Conservation (phyloP, 2,329 filamentous ascomycete species). For the Colletotrichum ledebouriae region DNA sequence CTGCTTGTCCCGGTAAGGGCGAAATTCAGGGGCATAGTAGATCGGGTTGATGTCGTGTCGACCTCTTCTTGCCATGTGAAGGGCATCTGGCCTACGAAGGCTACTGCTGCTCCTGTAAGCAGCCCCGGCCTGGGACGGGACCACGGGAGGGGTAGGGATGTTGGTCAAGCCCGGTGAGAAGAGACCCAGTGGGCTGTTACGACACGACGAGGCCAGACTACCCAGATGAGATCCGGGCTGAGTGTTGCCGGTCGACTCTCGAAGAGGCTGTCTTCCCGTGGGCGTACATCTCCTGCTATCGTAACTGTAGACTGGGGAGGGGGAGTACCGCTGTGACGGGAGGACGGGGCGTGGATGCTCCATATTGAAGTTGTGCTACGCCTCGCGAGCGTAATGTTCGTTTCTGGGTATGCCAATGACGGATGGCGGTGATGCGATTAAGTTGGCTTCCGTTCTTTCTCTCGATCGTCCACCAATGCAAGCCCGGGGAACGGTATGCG, state of each 20-base stretch:
- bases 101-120: constrained; percentile 51
- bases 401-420: constrained; percentile 26
- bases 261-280: constrained; percentile 59
- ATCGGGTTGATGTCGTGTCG: constrained; percentile 68
- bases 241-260: constrained; percentile 66
- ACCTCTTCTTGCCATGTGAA: constrained; percentile 48
- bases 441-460: constrained; percentile 27
- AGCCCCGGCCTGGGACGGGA: constrained; percentile 62
- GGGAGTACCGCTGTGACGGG: constrained; percentile 65
- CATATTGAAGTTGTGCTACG: constrained; percentile 27
- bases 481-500: constrained; percentile 23
- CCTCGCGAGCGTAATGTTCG: constrained; percentile 18
- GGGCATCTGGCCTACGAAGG: constrained; percentile 48
- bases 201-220: constrained; percentile 56
- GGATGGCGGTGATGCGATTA: constrained; percentile 28
- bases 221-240: constrained; percentile 53
- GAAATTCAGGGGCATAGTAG: constrained; percentile 72
- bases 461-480: constrained; percentile 17
- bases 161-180: constrained; percentile 62
- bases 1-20: constrained; percentile 75
- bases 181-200: constrained; percentile 58
- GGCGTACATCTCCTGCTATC: constrained; percentile 59
- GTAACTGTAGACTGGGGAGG: constrained; percentile 59
- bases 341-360: constrained; percentile 60
- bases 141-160: constrained; percentile 62